phyloP scores from a whole-genome alignment of 169 alveolate species.

The Plasmodium sp. region DNA sequence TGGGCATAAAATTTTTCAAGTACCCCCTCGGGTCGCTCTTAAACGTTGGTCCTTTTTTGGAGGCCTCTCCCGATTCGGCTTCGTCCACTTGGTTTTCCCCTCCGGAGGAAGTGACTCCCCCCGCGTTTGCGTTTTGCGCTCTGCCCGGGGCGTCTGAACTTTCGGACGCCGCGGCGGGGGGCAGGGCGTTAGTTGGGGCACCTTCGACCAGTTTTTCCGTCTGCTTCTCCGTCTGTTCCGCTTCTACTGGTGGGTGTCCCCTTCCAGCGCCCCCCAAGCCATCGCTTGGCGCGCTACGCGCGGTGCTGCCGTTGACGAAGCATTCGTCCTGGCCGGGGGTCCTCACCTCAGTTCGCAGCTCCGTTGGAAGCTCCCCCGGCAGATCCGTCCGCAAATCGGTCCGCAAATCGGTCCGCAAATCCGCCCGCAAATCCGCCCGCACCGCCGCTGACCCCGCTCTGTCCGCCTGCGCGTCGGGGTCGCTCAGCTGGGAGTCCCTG shows the following conservation, averaged over 20 bases:
- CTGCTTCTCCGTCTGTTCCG: neutral
- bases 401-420: neutral
- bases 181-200: neutral
- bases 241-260: neutral
- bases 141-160: neutral
- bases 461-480: neutral
- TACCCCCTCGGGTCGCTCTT: neutral
- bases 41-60: neutral
- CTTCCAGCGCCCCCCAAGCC: neutral
- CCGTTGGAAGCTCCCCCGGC: neutral
- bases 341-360: neutral
- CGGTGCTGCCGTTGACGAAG: neutral
- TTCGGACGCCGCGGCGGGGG: neutral
- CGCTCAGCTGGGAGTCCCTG: neutral
- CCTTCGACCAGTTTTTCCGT: neutral
- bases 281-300: neutral
- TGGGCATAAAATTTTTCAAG: constrained; percentile 16
- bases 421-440: neutral
- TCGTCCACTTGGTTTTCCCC: neutral
- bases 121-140: neutral
- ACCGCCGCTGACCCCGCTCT: neutral
- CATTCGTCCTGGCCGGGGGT: neutral
- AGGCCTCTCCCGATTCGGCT: neutral
- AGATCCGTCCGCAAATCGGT: neutral
- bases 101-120: neutral